phyloP scores from a whole-genome alignment of 73 alveolate species.

The Paramecium octaurelia region DNA sequence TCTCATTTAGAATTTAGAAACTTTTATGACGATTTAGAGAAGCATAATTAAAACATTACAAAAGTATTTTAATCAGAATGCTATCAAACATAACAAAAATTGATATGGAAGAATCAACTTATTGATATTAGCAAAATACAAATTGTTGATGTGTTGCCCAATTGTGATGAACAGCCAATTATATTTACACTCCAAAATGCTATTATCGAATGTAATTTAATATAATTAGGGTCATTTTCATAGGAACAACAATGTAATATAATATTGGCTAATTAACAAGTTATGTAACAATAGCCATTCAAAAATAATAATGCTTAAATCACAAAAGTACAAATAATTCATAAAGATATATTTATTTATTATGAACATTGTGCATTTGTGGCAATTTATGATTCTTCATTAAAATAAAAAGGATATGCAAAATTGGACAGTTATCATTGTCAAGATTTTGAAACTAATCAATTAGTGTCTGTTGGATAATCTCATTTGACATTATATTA shows the following conservation, averaged over 20 bases:
- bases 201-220: not conserved
- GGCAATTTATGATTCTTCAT: not conserved
- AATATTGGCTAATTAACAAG: not conserved
- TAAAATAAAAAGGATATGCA: not conserved
- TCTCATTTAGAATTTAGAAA: not conserved
- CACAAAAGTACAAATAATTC: not conserved
- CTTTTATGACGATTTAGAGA: not conserved
- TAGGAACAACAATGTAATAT: not conserved
- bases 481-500: not conserved
- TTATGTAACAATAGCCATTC: not conserved
- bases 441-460: not conserved
- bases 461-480: not conserved
- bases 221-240: not conserved
- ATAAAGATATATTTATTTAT: not conserved
- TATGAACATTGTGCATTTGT: not conserved
- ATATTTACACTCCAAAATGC: not conserved
- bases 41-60: not conserved
- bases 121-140: not conserved
- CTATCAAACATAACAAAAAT: not conserved
- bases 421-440: not conserved
- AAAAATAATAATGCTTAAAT: not conserved
- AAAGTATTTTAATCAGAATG: not conserved
- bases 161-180: not conserved
- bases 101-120: not conserved
- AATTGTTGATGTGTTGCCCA: not conserved